These are phyloP conservation scores for Arthrobotrys conoides DNA, from an alignment of 2,329 filamentous ascomycete species.

Conservation along the genomic window DNA sequence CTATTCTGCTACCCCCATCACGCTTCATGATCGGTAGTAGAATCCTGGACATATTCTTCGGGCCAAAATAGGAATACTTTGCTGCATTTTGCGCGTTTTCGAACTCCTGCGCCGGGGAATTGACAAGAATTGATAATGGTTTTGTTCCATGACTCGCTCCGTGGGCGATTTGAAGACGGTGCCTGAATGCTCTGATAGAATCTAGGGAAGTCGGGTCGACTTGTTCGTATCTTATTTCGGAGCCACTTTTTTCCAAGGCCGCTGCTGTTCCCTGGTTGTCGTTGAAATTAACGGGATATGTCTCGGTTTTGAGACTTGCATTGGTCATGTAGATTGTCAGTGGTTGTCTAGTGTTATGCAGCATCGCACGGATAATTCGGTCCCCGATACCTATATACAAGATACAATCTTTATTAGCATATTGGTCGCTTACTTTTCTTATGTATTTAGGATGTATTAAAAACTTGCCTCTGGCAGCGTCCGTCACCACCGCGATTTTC, in stretches of 20 bases:
- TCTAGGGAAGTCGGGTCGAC: constrained; percentile 64
- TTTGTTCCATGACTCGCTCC: constrained; percentile 36
- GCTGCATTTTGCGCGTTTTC: constrained; percentile 65
- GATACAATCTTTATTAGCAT: neutral
- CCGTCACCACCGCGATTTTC: constrained; percentile 51
- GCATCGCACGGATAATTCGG: constrained; percentile 43
- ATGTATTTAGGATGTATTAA: neutral
- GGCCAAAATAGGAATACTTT: constrained; percentile 66
- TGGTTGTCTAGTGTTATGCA: constrained; percentile 33
- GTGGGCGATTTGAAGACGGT: constrained; percentile 62
- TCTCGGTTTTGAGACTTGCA: constrained; percentile 14
- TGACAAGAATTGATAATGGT: constrained; percentile 65
- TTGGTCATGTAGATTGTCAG: constrained; percentile 39
- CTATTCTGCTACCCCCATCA: constrained; percentile 65
- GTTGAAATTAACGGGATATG: neutral
- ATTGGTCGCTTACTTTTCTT: too few species aligned
- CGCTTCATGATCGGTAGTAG: constrained; percentile 31
- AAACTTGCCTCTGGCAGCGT: constrained; percentile 40
- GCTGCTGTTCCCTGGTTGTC: neutral
- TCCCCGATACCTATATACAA: constrained; percentile 28
- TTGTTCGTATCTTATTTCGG: neutral
- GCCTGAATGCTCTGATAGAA: constrained; percentile 64
- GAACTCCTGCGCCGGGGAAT: neutral
- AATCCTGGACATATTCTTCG: constrained; percentile 51
- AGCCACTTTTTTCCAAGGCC: constrained; percentile 1